A percentile compares a stretch with the other conserved stretches of the same genome.
Evolutionary conservation across 805 yeast genomes (phyloP).

Genomic region (Priceomyces castillae): DNA sequence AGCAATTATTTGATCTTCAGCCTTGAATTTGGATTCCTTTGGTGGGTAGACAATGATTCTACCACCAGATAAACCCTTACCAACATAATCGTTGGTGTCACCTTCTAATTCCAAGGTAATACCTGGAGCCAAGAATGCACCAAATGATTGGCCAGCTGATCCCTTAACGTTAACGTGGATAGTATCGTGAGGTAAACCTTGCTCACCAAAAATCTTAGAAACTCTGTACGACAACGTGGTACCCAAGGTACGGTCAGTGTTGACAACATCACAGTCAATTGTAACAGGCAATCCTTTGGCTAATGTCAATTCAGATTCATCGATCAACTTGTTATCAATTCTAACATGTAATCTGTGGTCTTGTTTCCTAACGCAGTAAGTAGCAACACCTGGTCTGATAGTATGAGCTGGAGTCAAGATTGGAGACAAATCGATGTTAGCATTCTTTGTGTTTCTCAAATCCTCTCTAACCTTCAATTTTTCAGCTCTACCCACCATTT

Average conservation of each 20-base stretch:
- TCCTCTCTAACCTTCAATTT: conserved; percentile 82
- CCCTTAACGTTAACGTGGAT: conserved; percentile 90
- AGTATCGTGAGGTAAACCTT: conserved; percentile 93
- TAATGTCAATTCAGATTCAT: conserved; percentile 92
- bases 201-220: conserved; percentile 89
- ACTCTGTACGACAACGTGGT: conserved; percentile 92
- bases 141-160: conserved; percentile 97
- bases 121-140: conserved; percentile 96
- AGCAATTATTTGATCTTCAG: conserved; percentile 93
- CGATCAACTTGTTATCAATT: conserved; percentile 91
- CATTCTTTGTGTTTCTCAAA: conserved; percentile 82
- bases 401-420: conserved; percentile 95
- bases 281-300: conserved; percentile 96
- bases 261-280: conserved; percentile 87
- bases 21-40: conserved; percentile 74
- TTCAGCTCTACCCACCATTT: conserved; percentile 98
- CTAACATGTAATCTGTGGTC: conserved; percentile 92
- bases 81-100: conserved; percentile 97
- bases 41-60: conserved; percentile 91
- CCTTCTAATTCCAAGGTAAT: conserved; percentile 93
- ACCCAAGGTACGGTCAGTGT: conserved; percentile 96
- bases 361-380: conserved; percentile 87
- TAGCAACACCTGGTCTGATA: conserved; percentile 95
- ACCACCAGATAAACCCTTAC: conserved; percentile 97
- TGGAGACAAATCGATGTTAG: conserved; percentile 87